phyloP scores from a whole-genome alignment of 495 filamentous ascomycete genomes.

The Aspergillus sclerotioniger region DNA sequence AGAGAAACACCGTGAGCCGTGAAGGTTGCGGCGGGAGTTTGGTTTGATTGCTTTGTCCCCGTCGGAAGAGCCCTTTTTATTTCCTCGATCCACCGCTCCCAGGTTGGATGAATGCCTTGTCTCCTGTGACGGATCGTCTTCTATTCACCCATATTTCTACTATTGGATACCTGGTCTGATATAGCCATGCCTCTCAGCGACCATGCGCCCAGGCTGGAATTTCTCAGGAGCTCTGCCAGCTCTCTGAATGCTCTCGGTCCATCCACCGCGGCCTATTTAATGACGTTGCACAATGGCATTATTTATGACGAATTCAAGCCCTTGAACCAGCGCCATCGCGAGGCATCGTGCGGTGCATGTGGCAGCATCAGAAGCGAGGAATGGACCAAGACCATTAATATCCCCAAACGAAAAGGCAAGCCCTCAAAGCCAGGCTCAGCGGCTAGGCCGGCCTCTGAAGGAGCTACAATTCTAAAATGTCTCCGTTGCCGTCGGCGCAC shows the following conservation, averaged over 20 bases:
- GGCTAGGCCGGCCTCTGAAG: slow-evolving; percentile 15
- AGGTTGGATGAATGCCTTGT: background rate
- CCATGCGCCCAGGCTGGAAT: slow-evolving; percentile 35
- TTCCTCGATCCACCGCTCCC: background rate
- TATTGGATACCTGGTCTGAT: background rate
- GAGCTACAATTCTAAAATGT: slow-evolving; percentile 39
- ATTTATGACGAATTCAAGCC: slow-evolving; percentile 38
- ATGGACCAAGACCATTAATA: slow-evolving; percentile 34
- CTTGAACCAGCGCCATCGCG: slow-evolving; percentile 38
- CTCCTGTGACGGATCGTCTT: too few relatives aligned
- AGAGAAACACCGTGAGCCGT: background rate
- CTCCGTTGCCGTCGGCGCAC: slow-evolving; percentile 38
- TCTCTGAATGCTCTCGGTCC: slow-evolving; percentile 41
- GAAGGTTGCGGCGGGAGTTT: background rate
- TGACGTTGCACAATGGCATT: slow-evolving; percentile 41
- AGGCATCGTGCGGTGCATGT: slow-evolving; percentile 50
- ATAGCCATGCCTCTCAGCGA: slow-evolving; percentile 37
- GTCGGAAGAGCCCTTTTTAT: background rate
- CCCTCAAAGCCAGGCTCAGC: slow-evolving; percentile 1
- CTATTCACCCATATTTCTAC: background rate
- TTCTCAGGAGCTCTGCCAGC: slow-evolving; percentile 46
- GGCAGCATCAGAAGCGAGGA: slow-evolving; percentile 47
- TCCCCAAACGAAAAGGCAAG: slow-evolving; percentile 29
- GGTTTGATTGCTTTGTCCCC: slow-evolving; percentile 1
- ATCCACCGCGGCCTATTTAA: slow-evolving; percentile 49